A percentile compares a stretch with the other conserved stretches of the same genome.
These are phyloP conservation scores for Clathrus columnatus DNA, from an alignment of 768 basidiomycete species.

Conservation along the genomic window DNA sequence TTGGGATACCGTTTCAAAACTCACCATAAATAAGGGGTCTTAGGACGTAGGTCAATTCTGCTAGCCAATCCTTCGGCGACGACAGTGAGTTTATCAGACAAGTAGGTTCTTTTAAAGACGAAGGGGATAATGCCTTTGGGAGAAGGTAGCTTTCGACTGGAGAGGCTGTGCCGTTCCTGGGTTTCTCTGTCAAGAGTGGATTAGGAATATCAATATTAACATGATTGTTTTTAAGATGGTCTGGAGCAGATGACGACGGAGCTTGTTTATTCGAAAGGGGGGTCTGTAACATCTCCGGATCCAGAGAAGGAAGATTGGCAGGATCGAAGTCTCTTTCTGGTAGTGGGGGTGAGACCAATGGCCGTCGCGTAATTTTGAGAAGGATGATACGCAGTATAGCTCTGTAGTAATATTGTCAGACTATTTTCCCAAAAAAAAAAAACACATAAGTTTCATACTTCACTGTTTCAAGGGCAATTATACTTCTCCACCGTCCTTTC, in stretches of 20 bases:
- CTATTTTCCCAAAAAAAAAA: conserved; percentile 6
- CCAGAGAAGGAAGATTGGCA: conserved; percentile 44
- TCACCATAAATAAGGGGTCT: conserved; percentile 73
- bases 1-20: conserved; percentile 17
- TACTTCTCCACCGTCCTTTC: conserved; percentile 62
- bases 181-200: conserved; percentile 45
- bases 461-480: conserved; percentile 68
- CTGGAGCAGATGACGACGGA: conserved; percentile 59
- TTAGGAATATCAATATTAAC: conserved; percentile 51
- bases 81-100: conserved; percentile 54
- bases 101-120: conserved; percentile 62
- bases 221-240: conserved; percentile 76
- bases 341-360: conserved; percentile 67
- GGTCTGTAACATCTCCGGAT: conserved; percentile 39
- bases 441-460: conserved; percentile 50
- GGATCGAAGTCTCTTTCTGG: conserved; percentile 88
- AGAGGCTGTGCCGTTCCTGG: conserved; percentile 41
- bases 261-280: conserved; percentile 39
- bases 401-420: conserved; percentile 37
- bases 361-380: conserved; percentile 65
- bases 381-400: conserved; percentile 66
- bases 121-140: conserved; percentile 68
- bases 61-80: conserved; percentile 63
- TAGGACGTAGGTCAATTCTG: conserved; percentile 62
- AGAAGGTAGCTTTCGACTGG: conserved; percentile 74